Evolutionary conservation across 2,329 filamentous ascomycete species (phyloP).

Genomic region (Diaporthe sp.): DNA sequence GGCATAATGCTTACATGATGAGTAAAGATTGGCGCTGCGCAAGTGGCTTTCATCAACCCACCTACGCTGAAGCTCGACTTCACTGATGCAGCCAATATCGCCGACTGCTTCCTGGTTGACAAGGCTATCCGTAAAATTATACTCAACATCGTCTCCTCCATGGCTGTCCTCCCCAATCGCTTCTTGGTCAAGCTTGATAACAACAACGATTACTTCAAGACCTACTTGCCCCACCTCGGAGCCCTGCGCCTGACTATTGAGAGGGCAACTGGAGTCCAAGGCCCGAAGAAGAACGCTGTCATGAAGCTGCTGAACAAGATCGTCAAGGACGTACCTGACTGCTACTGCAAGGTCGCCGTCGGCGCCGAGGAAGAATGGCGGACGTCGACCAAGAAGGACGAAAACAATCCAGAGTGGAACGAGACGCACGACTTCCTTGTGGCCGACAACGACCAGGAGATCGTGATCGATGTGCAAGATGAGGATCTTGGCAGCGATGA

Average conservation of each 20-base stretch:
- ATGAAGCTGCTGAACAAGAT: constrained; percentile 55
- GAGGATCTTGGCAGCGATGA: constrained; percentile 58
- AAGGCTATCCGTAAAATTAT: constrained; percentile 60
- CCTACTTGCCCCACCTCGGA: constrained; percentile 58
- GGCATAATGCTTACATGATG: not conserved
- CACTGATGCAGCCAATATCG: constrained; percentile 60
- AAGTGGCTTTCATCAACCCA: constrained; percentile 64
- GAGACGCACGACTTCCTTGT: constrained; percentile 64
- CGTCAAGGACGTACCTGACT: constrained; percentile 61
- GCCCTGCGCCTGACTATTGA: constrained; percentile 59
- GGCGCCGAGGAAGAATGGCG: constrained; percentile 60
- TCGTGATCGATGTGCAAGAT: constrained; percentile 58
- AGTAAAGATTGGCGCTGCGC: constrained; percentile 60
- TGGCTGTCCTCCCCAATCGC: constrained; percentile 63
- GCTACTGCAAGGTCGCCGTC: constrained; percentile 58
- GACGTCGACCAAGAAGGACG: constrained; percentile 57
- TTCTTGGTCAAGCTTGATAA: constrained; percentile 62
- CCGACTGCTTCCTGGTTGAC: constrained; percentile 57
- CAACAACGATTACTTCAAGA: constrained; percentile 62
- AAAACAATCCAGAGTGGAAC: constrained; percentile 59
- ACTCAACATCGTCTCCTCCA: constrained; percentile 57
- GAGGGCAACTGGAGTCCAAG: constrained; percentile 53
- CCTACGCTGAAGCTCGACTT: constrained; percentile 61
- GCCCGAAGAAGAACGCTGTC: constrained; percentile 53
- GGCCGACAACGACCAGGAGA: constrained; percentile 58